phyloP scores from a whole-genome alignment of 1,139 yeast species.

The Ashbya aceris region DNA sequence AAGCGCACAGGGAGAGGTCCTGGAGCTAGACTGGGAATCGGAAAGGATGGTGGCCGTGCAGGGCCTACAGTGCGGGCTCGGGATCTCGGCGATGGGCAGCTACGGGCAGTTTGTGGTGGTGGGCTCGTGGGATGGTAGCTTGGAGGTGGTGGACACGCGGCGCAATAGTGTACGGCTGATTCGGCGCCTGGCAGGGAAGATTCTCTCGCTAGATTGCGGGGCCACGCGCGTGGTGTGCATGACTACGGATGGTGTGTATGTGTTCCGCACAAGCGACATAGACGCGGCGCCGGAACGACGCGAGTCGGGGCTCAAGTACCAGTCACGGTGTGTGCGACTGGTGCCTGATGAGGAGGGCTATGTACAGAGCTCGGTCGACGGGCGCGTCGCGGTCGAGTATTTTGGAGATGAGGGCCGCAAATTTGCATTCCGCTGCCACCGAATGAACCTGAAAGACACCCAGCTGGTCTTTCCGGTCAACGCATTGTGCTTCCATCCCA shows the following conservation, averaged over 20 bases:
- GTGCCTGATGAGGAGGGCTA: slow-evolving; percentile 57
- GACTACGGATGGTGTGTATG: slow-evolving; percentile 42
- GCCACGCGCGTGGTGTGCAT: slow-evolving; percentile 45
- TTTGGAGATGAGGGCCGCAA: slow-evolving; percentile 47
- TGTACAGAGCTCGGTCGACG: slow-evolving; percentile 77
- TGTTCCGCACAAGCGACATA: slow-evolving; percentile 46
- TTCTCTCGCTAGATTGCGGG: slow-evolving; percentile 55
- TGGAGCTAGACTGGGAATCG: slow-evolving; percentile 17
- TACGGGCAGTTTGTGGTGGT: slow-evolving; percentile 13
- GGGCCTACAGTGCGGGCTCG: slow-evolving; percentile 11
- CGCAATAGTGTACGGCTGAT: slow-evolving; percentile 8
- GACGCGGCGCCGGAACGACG: slow-evolving; percentile 38
- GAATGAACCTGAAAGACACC: slow-evolving; percentile 37
- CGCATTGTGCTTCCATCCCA: slow-evolving; percentile 47
- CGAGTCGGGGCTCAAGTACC: slow-evolving; percentile 67
- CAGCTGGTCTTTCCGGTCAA: slow-evolving; percentile 76
- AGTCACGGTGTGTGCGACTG: slow-evolving; percentile 52
- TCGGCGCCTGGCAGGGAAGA: slow-evolving; percentile 33
- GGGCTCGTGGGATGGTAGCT: slow-evolving; percentile 28
- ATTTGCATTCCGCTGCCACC: slow-evolving; percentile 82
- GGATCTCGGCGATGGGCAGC: slow-evolving; percentile 15
- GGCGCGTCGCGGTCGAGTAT: slow-evolving; percentile 75
- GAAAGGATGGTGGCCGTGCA: slow-evolving; percentile 11
- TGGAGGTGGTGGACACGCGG: slow-evolving; percentile 18
- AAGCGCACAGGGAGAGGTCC: slow-evolving; percentile 24